Conservation (phyloP, 257 asterid genomes). For the Nicotiana tabacum region DNA sequence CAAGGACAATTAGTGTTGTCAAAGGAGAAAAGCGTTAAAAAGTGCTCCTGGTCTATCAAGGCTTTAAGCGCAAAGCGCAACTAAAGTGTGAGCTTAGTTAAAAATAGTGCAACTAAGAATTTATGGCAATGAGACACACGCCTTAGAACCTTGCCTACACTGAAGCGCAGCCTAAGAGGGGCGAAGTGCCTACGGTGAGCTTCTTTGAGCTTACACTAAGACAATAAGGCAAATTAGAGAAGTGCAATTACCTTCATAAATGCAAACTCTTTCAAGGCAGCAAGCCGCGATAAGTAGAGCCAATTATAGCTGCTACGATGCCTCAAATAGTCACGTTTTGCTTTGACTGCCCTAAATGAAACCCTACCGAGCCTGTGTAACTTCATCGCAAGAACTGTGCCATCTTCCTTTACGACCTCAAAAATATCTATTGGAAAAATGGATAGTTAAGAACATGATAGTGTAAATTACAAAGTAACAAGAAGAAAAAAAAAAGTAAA, state of each 20-base stretch:
- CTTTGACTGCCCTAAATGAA: constrained; percentile 93
- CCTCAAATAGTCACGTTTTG: constrained; percentile 95
- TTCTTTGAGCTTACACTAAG: neutral
- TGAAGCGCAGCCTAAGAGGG: too few relatives aligned
- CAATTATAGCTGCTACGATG: constrained; percentile 92
- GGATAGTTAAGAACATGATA: neutral
- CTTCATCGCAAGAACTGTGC: constrained; percentile 89
- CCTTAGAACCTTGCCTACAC: too few relatives aligned
- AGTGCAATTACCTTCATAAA: constrained; percentile 78
- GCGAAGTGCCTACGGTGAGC: too few relatives aligned
- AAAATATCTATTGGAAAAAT: constrained; percentile 57
- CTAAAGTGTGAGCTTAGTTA: too few relatives aligned
- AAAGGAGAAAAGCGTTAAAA: too few relatives aligned
- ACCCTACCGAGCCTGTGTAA: constrained; percentile 94
- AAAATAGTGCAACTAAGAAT: too few relatives aligned
- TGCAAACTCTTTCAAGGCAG: constrained; percentile 96
- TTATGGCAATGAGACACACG: too few relatives aligned
- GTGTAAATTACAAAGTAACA: constrained; percentile 3
- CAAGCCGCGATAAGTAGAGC: constrained; percentile 94
- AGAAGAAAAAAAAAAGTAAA: neutral
- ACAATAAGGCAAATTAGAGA: neutral
- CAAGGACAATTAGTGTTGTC: neutral
- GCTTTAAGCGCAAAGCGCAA: too few relatives aligned
- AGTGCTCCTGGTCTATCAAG: too few relatives aligned
- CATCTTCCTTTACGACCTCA: constrained; percentile 97